Base-by-base conservation (phyloP, 345 rosid genomes). In the Eucalyptus pauciflora region DNA sequence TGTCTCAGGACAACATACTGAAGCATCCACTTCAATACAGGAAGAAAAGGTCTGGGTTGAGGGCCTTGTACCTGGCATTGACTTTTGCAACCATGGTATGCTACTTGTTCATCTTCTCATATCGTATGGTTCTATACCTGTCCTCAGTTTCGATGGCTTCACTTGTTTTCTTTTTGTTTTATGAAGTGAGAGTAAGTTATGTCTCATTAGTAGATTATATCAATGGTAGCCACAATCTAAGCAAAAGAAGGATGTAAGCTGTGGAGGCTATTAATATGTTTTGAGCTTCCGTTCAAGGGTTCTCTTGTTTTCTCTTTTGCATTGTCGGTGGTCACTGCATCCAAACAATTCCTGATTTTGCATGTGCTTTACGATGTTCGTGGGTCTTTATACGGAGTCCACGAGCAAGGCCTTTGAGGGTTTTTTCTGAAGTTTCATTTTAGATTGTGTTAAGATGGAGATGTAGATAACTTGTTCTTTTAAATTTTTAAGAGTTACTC, bases 21-120 rank as follows among this genome's bases (percentile, higher is more conserved):
- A 91, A 86, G 90, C 85, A 88, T 90, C 92, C 29, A 87, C 90
- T 49, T 88, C 94, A 25, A 81, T n/a, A 88, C 90, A 92, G 56
- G 92, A 89, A 90, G 99, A 96, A 88, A 95, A 96, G 86, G 90
- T 96, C 88, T 97, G 98, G 98, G 98, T 97, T 60, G 99, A 97
- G 93, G 99, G 99, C 90, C 98, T 97, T 93, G 96, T 97, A 89
- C 99, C 99, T 56, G 98, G 96, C 91, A 97, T 97, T 92, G 99
- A 97, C 94, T 96, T 96, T 92, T 96, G 98, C 92, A 97, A 97
- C 92, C 99, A 97, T 91, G 98, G 99, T 97, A 94, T 86, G 93
- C 86, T 90, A 4, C 58, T 29, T 86, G 25, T 52, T 48, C 46
- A 49, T 50, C 7, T 50, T 60, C 37, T 51, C 46, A 33, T 52